Conservation (phyloP, 768 basidiomycete species). For the Pleurotus pulmonarius region DNA sequence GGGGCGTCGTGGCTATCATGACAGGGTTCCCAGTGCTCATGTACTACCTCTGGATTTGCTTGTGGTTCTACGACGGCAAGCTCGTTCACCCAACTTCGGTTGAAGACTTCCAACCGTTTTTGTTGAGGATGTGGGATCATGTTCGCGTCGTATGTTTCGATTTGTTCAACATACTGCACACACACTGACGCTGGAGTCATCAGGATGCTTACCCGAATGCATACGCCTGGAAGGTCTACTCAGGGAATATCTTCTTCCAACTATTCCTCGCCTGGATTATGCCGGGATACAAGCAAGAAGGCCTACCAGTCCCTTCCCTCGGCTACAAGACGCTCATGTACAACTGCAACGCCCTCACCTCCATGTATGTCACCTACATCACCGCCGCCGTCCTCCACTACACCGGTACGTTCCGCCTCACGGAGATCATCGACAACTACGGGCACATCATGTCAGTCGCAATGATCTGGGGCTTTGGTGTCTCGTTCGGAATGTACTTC, state of each 20-base stretch:
- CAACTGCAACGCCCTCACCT: conserved; percentile 92
- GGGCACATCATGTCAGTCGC: conserved; percentile 94
- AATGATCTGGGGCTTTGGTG: conserved; percentile 85
- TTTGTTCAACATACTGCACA: not conserved
- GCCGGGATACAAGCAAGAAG: conserved; percentile 91
- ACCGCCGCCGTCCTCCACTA: conserved; percentile 75
- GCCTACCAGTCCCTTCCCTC: conserved; percentile 93
- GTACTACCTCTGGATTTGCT: conserved; percentile 98
- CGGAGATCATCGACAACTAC: conserved; percentile 94
- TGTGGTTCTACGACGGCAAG: conserved; percentile 92
- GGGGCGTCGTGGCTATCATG: conserved; percentile 92
- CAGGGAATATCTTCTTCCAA: conserved; percentile 83
- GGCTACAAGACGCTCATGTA: conserved; percentile 91
- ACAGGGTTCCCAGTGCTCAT: conserved; percentile 89
- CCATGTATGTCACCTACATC: conserved; percentile 77
- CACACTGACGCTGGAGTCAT: not conserved
- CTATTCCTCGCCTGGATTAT: conserved; percentile 86
- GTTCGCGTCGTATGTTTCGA: conserved; percentile 57
- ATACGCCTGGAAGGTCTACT: conserved; percentile 89
- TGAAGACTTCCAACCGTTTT: conserved; percentile 74
- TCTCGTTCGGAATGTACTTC: conserved; percentile 80
- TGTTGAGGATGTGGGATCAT: conserved; percentile 82
- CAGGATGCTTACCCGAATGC: conserved; percentile 90
- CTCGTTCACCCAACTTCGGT: conserved; percentile 65
- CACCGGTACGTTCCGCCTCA: conserved; percentile 82